Base-by-base conservation (phyloP, 768 basidiomycete species). In the Pulveroboletus ravenelii region DNA sequence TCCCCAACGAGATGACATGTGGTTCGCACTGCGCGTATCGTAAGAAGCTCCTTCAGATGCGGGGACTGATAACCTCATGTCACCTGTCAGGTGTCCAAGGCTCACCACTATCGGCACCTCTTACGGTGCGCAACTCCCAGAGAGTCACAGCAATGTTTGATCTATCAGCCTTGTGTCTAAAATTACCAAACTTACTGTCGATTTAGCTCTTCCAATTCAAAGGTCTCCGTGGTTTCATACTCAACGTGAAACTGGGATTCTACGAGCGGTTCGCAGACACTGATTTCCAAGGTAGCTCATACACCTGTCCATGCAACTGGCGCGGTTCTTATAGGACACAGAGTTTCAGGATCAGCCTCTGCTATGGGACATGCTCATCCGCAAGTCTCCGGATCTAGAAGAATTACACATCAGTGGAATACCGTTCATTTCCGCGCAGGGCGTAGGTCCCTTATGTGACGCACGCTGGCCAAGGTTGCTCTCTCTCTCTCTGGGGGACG, bases 291-390 rank as follows among this genome's bases (percentile, higher is more conserved):
- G 84, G 87, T 84, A 45, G 51, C 35, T 50, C n/a, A 1, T 50
- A 25, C 23, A 4, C 20, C 14, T 17, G 6, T 41, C 20, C n/a
- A 9, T 23, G 1, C 27, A 32, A 5, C 31, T 25, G 23, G 25
- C 41, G 30, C 12, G 0, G 7, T 18, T 32, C 53, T 62, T 6
- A 68, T 40, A 10, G 3, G 15, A 39, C 5, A 14, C 25, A 69
- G 68, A 62, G 14, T 51, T 64, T 18, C 58, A 34, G 13, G 64
- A 57, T 7, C 63, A 67, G 31, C 40, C 48, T 29, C 59, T 55
- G 13, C 69, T 89, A 47, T 86, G 84, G 83, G 76, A 81, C 53
- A 87, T 90, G 87, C 74, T 89, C 41, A 78, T 81, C 47, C 68
- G 70, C 23, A 76, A 75, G 27, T 85, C 82, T 58, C 84, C 82